Percentiles rank a stretch among this genome's conserved stretches.
Evolutionary conservation across 257 asterid genomes (phyloP).

Genomic region (Scutellaria galericulata): DNA sequence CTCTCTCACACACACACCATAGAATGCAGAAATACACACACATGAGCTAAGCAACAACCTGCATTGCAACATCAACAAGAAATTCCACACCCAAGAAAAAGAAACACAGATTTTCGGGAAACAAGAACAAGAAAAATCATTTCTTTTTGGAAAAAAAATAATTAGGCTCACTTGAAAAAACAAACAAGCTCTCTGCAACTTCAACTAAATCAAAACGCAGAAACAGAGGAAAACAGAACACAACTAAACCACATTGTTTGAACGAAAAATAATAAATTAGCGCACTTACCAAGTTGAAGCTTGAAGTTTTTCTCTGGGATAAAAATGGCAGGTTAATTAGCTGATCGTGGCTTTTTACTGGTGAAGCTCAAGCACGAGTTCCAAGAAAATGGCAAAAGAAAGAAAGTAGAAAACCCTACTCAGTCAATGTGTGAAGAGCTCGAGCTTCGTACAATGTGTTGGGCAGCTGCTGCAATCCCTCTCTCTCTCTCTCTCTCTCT

Average conservation of each 20-base stretch:
- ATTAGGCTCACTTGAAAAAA: not conserved
- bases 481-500: conserved; percentile 31
- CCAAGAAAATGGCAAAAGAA: conserved; percentile 31
- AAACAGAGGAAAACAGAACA: conserved; percentile 4
- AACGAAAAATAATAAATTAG: conserved; percentile 11
- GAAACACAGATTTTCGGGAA: not conserved
- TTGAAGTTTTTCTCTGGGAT: not conserved
- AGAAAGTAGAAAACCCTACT: conserved; percentile 30
- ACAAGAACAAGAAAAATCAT: too few species aligned
- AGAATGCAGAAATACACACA: conserved; percentile 2
- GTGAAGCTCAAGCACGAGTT: conserved; percentile 22
- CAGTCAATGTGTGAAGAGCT: conserved; percentile 25
- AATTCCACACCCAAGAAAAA: not conserved
- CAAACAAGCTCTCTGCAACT: conserved; percentile 13
- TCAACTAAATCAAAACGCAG: not conserved
- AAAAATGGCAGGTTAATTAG: not conserved
- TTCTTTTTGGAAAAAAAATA: not conserved
- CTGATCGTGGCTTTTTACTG: not conserved
- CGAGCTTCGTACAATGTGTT: conserved; percentile 31
- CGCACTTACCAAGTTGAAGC: conserved; percentile 26
- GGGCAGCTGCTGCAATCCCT: conserved; percentile 19
- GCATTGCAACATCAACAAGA: conserved; percentile 28
- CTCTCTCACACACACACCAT: not conserved
- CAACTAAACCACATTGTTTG: conserved; percentile 9
- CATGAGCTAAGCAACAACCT: conserved; percentile 2